Evolutionary conservation across 2,329 filamentous ascomycete genomes (phyloP).

Genomic region (Lecanoromycetidae sp.): DNA sequence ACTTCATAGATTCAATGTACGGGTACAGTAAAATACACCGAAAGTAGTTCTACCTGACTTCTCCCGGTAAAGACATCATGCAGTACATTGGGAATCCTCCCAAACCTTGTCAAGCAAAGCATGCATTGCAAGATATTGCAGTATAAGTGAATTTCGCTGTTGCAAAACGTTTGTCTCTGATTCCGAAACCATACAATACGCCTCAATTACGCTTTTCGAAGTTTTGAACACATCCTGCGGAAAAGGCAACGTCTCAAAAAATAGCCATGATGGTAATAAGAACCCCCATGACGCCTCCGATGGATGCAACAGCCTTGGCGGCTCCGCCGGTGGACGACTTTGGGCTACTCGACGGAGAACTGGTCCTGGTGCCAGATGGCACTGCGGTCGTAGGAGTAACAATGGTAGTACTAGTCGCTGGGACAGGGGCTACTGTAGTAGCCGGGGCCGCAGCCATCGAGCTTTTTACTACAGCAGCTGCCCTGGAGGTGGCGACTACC

Average conservation of each 20-base stretch:
- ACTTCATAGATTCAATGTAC: too few species aligned
- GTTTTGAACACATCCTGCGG: background rate
- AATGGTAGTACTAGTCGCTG: background rate
- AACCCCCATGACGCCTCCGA: conserved; percentile 7
- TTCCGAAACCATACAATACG: too few species aligned
- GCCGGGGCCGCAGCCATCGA: background rate
- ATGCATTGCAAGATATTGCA: too few species aligned
- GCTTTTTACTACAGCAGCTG: background rate
- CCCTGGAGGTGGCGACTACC: background rate
- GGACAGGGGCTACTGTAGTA: conserved; percentile 1
- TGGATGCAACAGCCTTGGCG: background rate
- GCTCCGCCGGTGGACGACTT: conserved; percentile 10
- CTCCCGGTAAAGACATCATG: too few species aligned
- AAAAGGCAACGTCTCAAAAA: background rate
- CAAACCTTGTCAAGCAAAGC: too few species aligned
- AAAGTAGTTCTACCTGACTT: too few species aligned
- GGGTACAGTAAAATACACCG: too few species aligned
- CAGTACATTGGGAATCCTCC: too few species aligned
- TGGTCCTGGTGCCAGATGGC: background rate
- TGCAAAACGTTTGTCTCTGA: too few species aligned
- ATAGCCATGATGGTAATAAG: conserved; percentile 4
- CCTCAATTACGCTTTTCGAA: background rate
- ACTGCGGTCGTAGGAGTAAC: background rate
- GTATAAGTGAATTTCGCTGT: too few species aligned
- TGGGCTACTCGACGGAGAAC: background rate